Evolutionary conservation across 2,329 filamentous ascomycete genomes (phyloP).

Genomic region (Exophiala lecanii-corni): DNA sequence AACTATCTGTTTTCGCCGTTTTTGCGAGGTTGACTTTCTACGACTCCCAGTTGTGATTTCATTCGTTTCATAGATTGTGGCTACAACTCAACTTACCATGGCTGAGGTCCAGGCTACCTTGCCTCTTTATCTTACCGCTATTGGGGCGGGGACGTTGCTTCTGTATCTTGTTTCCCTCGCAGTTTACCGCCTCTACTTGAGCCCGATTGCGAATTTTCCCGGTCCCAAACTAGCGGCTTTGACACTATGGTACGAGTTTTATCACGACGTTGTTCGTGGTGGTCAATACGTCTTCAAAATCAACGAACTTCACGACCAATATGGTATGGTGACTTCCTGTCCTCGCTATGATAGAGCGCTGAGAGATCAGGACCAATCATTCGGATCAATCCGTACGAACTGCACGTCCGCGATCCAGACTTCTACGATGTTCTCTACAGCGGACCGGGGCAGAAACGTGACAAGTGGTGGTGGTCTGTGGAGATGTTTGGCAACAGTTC

Average conservation of each 20-base stretch:
- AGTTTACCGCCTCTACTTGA: slow-evolving; percentile 23
- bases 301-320: slow-evolving; percentile 32
- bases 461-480: slow-evolving; percentile 27
- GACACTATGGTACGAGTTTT: slow-evolving; percentile 30
- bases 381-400: slow-evolving; percentile 32
- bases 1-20: too few species aligned
- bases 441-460: slow-evolving; percentile 21
- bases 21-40: too few species aligned
- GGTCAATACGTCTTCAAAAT: slow-evolving; percentile 35
- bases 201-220: slow-evolving; percentile 26
- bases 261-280: slow-evolving; percentile 31
- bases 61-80: neutral
- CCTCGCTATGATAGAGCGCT: neutral
- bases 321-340: slow-evolving; percentile 23
- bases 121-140: neutral
- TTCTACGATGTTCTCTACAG: slow-evolving; percentile 34
- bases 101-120: neutral
- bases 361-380: slow-evolving; percentile 28
- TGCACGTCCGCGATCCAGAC: slow-evolving; percentile 34
- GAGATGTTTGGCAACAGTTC: slow-evolving; percentile 15
- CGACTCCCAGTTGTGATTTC: too few species aligned
- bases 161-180: slow-evolving; percentile 8
- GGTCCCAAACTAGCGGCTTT: slow-evolving; percentile 33
- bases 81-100: neutral
- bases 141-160: slow-evolving; percentile 1